Base-by-base conservation (phyloP, 78 protist species). In the Guillardia theta region DNA sequence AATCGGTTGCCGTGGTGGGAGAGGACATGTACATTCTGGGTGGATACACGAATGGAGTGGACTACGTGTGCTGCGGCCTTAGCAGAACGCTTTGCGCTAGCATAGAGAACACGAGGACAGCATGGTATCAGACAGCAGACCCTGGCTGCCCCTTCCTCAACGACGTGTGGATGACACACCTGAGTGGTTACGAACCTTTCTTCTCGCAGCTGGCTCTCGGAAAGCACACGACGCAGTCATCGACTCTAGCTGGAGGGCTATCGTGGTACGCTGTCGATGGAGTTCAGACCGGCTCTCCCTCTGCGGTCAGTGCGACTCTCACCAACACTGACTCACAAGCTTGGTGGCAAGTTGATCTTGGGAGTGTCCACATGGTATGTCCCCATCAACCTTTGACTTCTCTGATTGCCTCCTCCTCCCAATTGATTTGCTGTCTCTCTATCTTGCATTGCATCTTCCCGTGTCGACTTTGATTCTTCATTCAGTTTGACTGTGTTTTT, bases 311-410 rank as follows among this genome's bases (percentile, higher is more conserved):
- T 0, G 90, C 45, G 90, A 44, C 90, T 18, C 90, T 44, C 44
- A 80, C 90, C 33, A 80, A 80, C 90, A 39, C 53, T 30, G 90
- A 80, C 50, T 12, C 90, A 0, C 90, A 80, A 30, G 90, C 90
- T 27, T 80, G 90, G 90, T 80, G 90, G 90, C 90, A 80, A 15
- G 45, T 80, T 18, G 48, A 80, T 33, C 10, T 80, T 22, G 90
- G 44, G 0, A 24, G 90, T 1, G 37, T 48, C 21, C 12, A 39
- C 46, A 2, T 44, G 90, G 9, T 44, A 1, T n/a, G n/a, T 19
- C 33, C 64, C 19, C 33, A 22, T 54, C 19, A 54, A 54, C 19
- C 64, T 15, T 19, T 54, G 64, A 22, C 33, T 22, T 19, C 15
- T 22, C 33, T 22, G 19, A 15, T 54, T 54, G 15, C 33, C 15